phyloP scores from a whole-genome alignment of 805 yeast species.

The Hanseniaspora mollemarum region DNA sequence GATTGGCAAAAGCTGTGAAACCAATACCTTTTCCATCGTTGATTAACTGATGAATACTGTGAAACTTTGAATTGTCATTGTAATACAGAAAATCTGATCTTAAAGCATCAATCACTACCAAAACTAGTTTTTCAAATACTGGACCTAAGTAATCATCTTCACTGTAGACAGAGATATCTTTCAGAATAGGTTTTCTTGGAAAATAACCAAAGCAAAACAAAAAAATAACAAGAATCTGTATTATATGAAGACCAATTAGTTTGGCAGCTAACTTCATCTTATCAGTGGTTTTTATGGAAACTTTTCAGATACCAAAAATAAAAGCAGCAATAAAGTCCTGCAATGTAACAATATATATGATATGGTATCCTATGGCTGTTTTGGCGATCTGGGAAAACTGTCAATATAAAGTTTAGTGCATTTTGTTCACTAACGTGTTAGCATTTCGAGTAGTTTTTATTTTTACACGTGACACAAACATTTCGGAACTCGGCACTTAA shows the following conservation, averaged over 20 bases:
- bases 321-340: no score
- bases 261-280: background rate
- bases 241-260: slow-evolving; percentile 1
- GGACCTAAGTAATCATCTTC: slow-evolving; percentile 27
- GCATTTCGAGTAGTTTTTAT: no score
- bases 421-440: background rate
- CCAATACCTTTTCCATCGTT: slow-evolving; percentile 65
- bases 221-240: slow-evolving; percentile 45
- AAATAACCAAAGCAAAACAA: slow-evolving; percentile 76
- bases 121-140: slow-evolving; percentile 53
- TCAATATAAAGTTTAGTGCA: no score
- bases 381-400: no score
- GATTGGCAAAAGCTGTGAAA: slow-evolving; percentile 81
- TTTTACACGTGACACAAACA: no score
- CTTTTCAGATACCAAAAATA: no score
- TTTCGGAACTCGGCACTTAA: no score
- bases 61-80: slow-evolving; percentile 52
- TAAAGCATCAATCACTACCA: slow-evolving; percentile 88
- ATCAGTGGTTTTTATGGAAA: no score
- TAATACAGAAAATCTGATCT: slow-evolving; percentile 73
- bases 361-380: no score
- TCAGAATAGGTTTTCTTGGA: slow-evolving; percentile 71
- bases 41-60: slow-evolving; percentile 52
- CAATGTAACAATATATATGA: no score
- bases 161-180: slow-evolving; percentile 41